Conservation (phyloP, 257 asterid genomes). For the Apocynum venetum region DNA sequence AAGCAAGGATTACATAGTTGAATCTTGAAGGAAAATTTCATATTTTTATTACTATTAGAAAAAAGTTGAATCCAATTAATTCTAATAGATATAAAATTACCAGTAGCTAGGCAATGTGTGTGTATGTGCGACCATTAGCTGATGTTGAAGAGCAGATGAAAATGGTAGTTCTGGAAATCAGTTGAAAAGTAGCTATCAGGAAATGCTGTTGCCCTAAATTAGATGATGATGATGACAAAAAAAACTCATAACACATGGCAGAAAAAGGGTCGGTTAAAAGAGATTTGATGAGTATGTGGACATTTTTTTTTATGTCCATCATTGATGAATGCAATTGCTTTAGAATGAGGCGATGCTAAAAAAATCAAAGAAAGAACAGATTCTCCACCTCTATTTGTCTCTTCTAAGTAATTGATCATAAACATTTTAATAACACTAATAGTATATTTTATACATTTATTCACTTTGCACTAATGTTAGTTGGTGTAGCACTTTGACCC, state of each 20-base stretch:
- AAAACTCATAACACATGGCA: not conserved
- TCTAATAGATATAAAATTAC: not conserved
- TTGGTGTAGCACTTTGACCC: not conserved
- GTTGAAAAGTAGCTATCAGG: not conserved
- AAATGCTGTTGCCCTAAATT: not conserved
- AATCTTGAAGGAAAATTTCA: no score
- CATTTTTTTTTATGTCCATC: constrained; percentile 11
- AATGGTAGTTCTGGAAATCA: not conserved
- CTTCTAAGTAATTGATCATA: constrained; percentile 17
- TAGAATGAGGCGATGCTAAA: constrained; percentile 12
- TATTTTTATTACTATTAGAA: no score
- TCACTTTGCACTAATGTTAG: not conserved
- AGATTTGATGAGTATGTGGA: constrained; percentile 20
- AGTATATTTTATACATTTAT: not conserved
- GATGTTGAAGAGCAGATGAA: not conserved
- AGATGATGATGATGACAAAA: not conserved
- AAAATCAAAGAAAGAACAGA: constrained; percentile 12
- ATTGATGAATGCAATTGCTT: constrained; percentile 24
- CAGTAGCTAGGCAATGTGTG: not conserved
- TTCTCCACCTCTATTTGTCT: constrained; percentile 40
- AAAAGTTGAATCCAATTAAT: no score
- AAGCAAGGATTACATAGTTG: no score
- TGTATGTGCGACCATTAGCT: not conserved
- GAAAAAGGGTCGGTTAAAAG: constrained; percentile 13
- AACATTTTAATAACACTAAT: not conserved